Conservation (phyloP, 192 early-diverging fungal genomes). For the Phycomyces blakesleeanus region DNA sequence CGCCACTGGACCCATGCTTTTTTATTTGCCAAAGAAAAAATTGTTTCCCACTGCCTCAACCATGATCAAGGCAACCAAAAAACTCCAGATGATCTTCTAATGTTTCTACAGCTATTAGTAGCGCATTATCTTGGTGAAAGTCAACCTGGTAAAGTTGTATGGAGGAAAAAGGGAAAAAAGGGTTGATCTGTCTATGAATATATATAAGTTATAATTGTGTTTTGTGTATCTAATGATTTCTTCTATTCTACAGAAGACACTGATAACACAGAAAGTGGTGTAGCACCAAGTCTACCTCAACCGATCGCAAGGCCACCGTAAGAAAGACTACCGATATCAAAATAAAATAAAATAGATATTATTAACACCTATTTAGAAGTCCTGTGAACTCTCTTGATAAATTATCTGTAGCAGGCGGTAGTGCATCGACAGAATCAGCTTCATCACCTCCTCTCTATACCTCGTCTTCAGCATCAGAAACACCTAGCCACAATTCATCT, state of each 20-base stretch:
- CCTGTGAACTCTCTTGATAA: not conserved
- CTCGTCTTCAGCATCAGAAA: constrained; percentile 7
- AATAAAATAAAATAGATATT: not conserved
- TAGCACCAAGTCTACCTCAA: no score
- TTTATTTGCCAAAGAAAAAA: constrained; percentile 22
- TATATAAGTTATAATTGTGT: no score
- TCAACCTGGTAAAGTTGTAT: constrained; percentile 5
- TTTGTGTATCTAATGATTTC: no score
- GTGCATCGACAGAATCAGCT: not conserved
- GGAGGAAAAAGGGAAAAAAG: constrained; percentile 2
- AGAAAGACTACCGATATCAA: not conserved
- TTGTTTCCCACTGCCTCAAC: constrained; percentile 20
- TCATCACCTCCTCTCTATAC: not conserved
- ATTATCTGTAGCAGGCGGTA: not conserved
- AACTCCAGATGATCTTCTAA: constrained; percentile 14
- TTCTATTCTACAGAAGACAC: no score
- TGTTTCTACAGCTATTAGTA: constrained; percentile 18
- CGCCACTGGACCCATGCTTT: constrained; percentile 15
- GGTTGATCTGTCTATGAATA: no score
- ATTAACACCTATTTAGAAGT: not conserved
- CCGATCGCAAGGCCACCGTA: no score
- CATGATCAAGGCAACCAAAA: not conserved
- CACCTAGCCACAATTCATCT: constrained; percentile 6
- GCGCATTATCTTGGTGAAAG: constrained; percentile 14
- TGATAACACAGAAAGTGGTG: no score